Base-by-base conservation (phyloP, 176 grass and related monocot genomes). In the Eremochloa ophiuroides region DNA sequence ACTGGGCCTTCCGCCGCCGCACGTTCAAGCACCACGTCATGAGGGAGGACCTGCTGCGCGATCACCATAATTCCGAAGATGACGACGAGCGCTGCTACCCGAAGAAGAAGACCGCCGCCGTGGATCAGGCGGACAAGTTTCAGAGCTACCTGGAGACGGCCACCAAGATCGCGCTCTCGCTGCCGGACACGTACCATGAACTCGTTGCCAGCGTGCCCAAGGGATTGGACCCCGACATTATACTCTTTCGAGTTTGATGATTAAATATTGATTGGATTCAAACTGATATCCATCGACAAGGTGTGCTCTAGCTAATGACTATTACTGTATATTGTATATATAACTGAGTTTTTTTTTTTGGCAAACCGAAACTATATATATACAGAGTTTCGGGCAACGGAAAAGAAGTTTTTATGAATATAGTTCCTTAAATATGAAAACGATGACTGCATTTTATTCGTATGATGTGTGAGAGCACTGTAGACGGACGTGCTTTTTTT, bases 1-100 rank as follows among this genome's bases (percentile, higher is more conserved):
- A 92, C 73, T 97, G 94, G 94, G 69, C 71, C 17, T 97, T 91
- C 80, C 85, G 91, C 2, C 86, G 80, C 10, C 79, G 27, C 1
- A n/a, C 73, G 62, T 47, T 84, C 53, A 90, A 84, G 87, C 69
- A 80, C 12, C 79, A 63, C 33, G n/a, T 41, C 22, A 47, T 97
- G 87, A 35, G 69, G 72, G 43, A 83, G 38, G 69, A 91, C 9
- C 65, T 86, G 23, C 75, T 88, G 44, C 85, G 69, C 40, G 40
- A 70, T 1, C n/a, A 27, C 23, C n/a, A 10, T 25, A 29, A 25
- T 4, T 15, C 27, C 59, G 6, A 20, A 17, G 33, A 35, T 43
- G 47, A 10, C 4, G 65, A 4, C 31, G 17, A 35, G 4, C 16
- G n/a, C 25, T 1, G 16, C 41, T 15, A 28, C 50, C 10, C 17